These are phyloP conservation scores for Cadophora gregata DNA, from an alignment of 2,329 filamentous ascomycete genomes.

Conservation along the genomic window DNA sequence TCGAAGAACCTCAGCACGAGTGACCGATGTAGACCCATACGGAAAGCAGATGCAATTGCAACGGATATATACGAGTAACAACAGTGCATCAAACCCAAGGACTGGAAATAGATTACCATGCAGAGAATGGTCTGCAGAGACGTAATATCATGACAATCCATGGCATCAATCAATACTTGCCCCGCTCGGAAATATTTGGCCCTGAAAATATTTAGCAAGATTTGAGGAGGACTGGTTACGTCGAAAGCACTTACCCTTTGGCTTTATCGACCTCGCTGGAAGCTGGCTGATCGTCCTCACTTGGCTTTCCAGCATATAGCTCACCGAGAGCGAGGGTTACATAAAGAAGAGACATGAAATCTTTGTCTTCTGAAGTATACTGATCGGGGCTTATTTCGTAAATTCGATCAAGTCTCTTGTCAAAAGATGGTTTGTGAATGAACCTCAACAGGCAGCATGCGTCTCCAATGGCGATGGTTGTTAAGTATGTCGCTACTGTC, in stretches of 20 bases:
- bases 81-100: constrained; percentile 74
- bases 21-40: constrained; percentile 76
- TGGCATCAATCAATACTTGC: constrained; percentile 64
- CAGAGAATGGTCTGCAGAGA: constrained; percentile 77
- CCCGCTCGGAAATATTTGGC: constrained; percentile 74
- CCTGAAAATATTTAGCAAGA: constrained; percentile 47
- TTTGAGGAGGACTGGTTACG: constrained; percentile 43
- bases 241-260: constrained; percentile 53
- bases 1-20: constrained; percentile 60
- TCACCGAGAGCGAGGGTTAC: constrained; percentile 72
- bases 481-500: constrained; percentile 57
- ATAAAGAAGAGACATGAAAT: constrained; percentile 71
- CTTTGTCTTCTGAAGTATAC: constrained; percentile 66
- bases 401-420: constrained; percentile 72
- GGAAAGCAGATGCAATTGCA: constrained; percentile 71
- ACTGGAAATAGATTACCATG: constrained; percentile 79
- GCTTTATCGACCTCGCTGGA: constrained; percentile 33
- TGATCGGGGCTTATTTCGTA: constrained; percentile 71
- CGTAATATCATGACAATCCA: constrained; percentile 71
- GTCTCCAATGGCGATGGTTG: constrained; percentile 60
- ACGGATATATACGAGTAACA: constrained; percentile 81
- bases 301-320: constrained; percentile 56
- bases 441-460: constrained; percentile 66
- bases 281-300: not conserved
- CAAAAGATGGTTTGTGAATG: constrained; percentile 80